phyloP scores from a whole-genome alignment of 106 monocot species.

The Acorus calamus region DNA sequence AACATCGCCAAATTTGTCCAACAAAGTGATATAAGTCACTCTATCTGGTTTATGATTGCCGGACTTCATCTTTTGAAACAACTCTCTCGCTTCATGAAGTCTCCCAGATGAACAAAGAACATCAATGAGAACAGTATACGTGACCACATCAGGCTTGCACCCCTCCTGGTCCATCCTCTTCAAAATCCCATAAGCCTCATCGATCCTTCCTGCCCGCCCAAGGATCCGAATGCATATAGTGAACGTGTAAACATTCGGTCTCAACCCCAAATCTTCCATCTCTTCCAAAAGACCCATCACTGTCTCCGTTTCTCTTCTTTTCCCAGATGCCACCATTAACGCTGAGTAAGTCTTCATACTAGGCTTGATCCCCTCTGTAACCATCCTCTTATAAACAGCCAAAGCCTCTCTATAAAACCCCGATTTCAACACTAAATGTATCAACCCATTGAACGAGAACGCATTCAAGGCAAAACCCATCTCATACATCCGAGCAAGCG shows the following conservation, averaged over 20 bases:
- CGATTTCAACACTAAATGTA: slow-evolving; percentile 69
- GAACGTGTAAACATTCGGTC: slow-evolving; percentile 85
- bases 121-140: slow-evolving; percentile 74
- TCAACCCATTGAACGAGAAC: slow-evolving; percentile 79
- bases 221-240: slow-evolving; percentile 88
- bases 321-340: slow-evolving; percentile 78
- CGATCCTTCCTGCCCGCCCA: slow-evolving; percentile 53
- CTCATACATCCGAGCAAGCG: slow-evolving; percentile 47
- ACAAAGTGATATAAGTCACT: slow-evolving; percentile 69
- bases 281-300: slow-evolving; percentile 60
- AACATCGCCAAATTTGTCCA: slow-evolving; percentile 69
- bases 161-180: slow-evolving; percentile 60
- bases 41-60: slow-evolving; percentile 70
- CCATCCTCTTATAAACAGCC: slow-evolving; percentile 66
- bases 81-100: slow-evolving; percentile 46
- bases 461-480: slow-evolving; percentile 61
- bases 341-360: slow-evolving; percentile 88
- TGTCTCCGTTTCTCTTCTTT: slow-evolving; percentile 39
- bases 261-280: slow-evolving; percentile 67
- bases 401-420: slow-evolving; percentile 48
- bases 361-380: slow-evolving; percentile 52
- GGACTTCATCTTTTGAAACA: slow-evolving; percentile 72
- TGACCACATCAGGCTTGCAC: slow-evolving; percentile 81
- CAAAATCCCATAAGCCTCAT: slow-evolving; percentile 55
- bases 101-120: slow-evolving; percentile 60